A percentile compares a stretch with the other conserved stretches of the same genome.
These are phyloP conservation scores for Psilocybe cubensis DNA, from an alignment of 768 basidiomycete genomes.

Conservation along the genomic window DNA sequence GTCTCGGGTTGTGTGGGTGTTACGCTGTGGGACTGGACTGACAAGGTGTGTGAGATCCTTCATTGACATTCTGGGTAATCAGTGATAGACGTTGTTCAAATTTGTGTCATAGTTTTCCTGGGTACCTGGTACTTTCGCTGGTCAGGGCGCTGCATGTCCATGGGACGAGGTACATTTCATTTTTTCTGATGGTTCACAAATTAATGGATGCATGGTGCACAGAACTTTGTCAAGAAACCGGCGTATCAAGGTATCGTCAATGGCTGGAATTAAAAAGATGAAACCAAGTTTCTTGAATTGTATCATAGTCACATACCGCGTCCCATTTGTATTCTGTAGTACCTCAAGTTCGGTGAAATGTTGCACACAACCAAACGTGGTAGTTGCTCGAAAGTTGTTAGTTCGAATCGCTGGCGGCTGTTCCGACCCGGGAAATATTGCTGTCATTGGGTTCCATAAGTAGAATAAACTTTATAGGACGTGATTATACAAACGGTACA, in stretches of 20 bases:
- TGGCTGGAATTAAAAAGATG: conserved; percentile 25
- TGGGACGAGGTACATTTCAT: conserved; percentile 36
- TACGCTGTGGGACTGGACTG: conserved; percentile 50
- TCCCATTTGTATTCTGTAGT: too few species aligned
- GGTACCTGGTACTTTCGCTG: conserved; percentile 40
- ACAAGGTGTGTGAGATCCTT: conserved; percentile 29
- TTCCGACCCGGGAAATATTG: background rate
- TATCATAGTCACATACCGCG: too few species aligned
- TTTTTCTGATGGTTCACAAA: background rate
- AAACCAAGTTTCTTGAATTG: background rate
- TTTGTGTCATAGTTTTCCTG: conserved; percentile 36
- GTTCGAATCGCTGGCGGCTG: background rate
- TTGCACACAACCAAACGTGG: too few species aligned
- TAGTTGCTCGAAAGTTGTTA: too few species aligned
- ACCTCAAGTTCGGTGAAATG: too few species aligned
- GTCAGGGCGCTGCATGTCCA: conserved; percentile 44
- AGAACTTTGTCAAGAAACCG: conserved; percentile 47
- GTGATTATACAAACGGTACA: background rate
- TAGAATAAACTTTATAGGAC: background rate
- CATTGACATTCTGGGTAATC: background rate
- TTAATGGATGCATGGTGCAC: background rate
- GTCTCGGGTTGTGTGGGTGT: conserved; percentile 46
- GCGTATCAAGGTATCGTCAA: conserved; percentile 51
- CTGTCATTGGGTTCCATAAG: background rate
- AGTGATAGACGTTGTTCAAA: background rate